These are phyloP conservation scores for Sugiyamaella mastotermitis DNA, from an alignment of 805 yeast species.

Conservation along the genomic window DNA sequence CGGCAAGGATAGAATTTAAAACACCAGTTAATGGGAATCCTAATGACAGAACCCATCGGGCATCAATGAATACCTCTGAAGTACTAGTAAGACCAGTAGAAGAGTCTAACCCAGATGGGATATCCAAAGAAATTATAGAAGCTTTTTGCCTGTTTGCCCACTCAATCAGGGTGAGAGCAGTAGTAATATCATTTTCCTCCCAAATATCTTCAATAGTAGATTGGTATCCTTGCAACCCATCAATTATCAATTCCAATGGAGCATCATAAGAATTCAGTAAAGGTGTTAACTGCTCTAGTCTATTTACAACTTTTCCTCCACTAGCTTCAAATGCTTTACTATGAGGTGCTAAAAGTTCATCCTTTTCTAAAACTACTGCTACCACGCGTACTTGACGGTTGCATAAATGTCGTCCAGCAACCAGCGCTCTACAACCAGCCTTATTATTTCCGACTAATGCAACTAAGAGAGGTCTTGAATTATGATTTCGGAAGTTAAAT, in stretches of 20 bases:
- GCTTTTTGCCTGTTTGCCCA: conserved; percentile 58
- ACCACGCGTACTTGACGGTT: conserved; percentile 70
- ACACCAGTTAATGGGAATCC: conserved; percentile 70
- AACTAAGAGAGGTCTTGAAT: conserved; percentile 71
- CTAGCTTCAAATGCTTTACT: conserved; percentile 45
- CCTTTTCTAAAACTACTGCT: conserved; percentile 32
- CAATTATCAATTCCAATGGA: conserved; percentile 74
- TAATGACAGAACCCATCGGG: conserved; percentile 58
- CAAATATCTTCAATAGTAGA: conserved; percentile 56
- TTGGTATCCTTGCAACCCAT: conserved; percentile 82
- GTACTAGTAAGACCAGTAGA: conserved; percentile 54
- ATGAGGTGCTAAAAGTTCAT: conserved; percentile 33
- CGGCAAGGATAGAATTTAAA: conserved; percentile 53
- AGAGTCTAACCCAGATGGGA: conserved; percentile 78
- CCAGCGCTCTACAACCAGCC: conserved; percentile 69
- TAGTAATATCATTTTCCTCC: conserved; percentile 25
- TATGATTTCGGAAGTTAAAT: conserved; percentile 60
- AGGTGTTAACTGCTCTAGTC: conserved; percentile 26
- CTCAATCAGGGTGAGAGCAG: conserved; percentile 37
- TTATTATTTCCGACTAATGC: conserved; percentile 58
- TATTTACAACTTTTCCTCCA: conserved; percentile 61
- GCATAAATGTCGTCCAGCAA: conserved; percentile 71
- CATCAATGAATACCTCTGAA: conserved; percentile 27
- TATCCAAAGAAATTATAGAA: conserved; percentile 61
- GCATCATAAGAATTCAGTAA: conserved; percentile 45